Evolutionary conservation across 768 basidiomycete species (phyloP).

Genomic region (Russula vinacea): DNA sequence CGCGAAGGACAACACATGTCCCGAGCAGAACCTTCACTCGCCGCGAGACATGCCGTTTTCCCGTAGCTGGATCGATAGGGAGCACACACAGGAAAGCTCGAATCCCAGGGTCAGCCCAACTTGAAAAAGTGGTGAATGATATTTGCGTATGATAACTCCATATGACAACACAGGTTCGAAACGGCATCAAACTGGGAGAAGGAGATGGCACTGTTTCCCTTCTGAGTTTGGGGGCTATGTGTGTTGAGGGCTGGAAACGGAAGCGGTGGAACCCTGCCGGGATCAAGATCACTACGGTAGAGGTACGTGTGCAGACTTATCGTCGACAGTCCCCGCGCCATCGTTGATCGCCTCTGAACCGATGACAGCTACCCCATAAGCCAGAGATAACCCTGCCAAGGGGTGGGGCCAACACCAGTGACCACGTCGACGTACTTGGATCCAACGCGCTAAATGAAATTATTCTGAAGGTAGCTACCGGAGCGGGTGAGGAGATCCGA

Average conservation of each 20-base stretch:
- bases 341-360: not conserved
- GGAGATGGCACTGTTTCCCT: constrained; percentile 93
- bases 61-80: constrained; percentile 82
- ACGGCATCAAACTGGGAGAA: constrained; percentile 90
- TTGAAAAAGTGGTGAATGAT: not conserved
- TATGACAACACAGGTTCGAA: constrained; percentile 48
- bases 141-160: not conserved
- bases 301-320: constrained; percentile 48
- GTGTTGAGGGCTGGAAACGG: constrained; percentile 90
- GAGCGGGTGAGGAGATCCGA: constrained; percentile 66
- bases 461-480: constrained; percentile 86
- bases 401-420: constrained; percentile 88
- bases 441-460: constrained; percentile 83
- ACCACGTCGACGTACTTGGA: constrained; percentile 74
- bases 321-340: not conserved
- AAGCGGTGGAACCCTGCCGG: constrained; percentile 87
- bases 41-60: constrained; percentile 54
- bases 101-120: constrained; percentile 49
- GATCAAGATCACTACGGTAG: constrained; percentile 83
- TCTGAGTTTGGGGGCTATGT: constrained; percentile 91
- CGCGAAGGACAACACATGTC: constrained; percentile 46
- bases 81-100: constrained; percentile 62
- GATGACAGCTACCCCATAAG: constrained; percentile 68
- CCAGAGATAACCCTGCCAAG: constrained; percentile 71
- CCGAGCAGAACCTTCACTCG: constrained; percentile 38